phyloP scores from a whole-genome alignment of 148 eudicot genomes.

The Cornus suecica region DNA sequence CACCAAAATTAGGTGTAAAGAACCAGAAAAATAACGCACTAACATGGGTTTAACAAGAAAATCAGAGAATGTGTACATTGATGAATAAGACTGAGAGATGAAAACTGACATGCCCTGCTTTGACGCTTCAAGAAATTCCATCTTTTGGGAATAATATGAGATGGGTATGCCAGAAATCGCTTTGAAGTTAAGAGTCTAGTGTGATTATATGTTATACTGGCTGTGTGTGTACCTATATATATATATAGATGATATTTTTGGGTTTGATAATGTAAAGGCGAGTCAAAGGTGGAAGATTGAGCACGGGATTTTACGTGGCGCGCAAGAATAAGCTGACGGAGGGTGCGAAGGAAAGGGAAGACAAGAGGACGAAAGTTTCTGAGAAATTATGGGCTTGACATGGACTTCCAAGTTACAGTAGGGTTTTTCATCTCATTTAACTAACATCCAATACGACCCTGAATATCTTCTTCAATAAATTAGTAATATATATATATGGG shows the following conservation, averaged over 20 bases:
- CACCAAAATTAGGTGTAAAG: background rate
- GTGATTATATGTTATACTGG: background rate
- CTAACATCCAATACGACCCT: too few relatives aligned
- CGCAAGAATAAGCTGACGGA: background rate
- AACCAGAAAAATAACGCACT: background rate
- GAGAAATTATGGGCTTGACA: too few relatives aligned
- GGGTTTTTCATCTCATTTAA: too few relatives aligned
- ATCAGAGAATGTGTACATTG: background rate
- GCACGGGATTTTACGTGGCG: background rate
- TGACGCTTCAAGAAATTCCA: background rate
- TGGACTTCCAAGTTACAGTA: too few relatives aligned
- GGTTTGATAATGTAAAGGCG: background rate
- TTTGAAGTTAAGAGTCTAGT: background rate
- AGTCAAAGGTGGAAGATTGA: background rate
- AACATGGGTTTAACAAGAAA: background rate
- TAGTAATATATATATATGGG: too few relatives aligned
- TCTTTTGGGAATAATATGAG: background rate
- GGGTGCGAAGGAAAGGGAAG: background rate
- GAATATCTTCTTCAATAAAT: too few relatives aligned
- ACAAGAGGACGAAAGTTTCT: background rate
- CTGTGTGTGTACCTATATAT: background rate
- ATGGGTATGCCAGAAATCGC: background rate
- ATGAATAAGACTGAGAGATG: background rate
- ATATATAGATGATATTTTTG: background rate
- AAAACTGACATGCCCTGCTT: background rate